Evolutionary conservation across 2,329 filamentous ascomycete genomes (phyloP).

Genomic region (Dactylella cylindrospora): DNA sequence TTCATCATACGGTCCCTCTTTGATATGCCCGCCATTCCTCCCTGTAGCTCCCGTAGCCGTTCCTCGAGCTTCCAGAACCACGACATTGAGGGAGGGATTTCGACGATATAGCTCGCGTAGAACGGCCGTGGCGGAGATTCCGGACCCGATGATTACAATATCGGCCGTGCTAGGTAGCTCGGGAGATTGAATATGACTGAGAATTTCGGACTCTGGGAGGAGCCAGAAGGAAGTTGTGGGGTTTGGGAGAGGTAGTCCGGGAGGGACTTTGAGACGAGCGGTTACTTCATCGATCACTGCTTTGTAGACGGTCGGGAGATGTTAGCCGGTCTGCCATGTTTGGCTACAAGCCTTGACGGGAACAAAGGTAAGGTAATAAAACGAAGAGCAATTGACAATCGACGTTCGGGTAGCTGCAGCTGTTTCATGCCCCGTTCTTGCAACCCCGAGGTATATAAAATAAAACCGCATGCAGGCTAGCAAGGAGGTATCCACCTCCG

Average conservation of each 20-base stretch:
- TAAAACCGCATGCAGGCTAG: too few species aligned
- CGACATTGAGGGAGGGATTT: slow-evolving; percentile 49
- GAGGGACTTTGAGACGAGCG: slow-evolving; percentile 44
- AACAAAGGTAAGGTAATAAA: neutral
- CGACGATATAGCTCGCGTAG: slow-evolving; percentile 51
- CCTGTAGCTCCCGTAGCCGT: slow-evolving; percentile 60
- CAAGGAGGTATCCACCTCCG: too few species aligned
- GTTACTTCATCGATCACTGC: slow-evolving; percentile 11
- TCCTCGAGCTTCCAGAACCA: slow-evolving; percentile 59
- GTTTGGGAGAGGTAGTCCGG: slow-evolving; percentile 54
- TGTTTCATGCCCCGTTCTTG: too few species aligned
- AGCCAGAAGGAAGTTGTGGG: slow-evolving; percentile 58
- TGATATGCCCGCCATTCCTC: slow-evolving; percentile 60
- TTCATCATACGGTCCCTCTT: slow-evolving; percentile 55
- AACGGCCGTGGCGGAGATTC: slow-evolving; percentile 57
- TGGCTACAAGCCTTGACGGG: neutral
- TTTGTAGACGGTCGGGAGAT: slow-evolving; percentile 12
- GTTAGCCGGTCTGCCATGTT: neutral
- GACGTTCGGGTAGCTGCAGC: too few species aligned
- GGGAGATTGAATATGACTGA: slow-evolving; percentile 50
- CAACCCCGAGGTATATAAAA: too few species aligned
- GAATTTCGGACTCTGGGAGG: slow-evolving; percentile 54
- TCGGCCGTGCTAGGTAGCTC: slow-evolving; percentile 54
- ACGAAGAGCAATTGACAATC: too few species aligned
- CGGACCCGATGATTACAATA: slow-evolving; percentile 60